Evolutionary conservation across 1,139 yeast genomes (phyloP).

Genomic region (Pichia sp.): DNA sequence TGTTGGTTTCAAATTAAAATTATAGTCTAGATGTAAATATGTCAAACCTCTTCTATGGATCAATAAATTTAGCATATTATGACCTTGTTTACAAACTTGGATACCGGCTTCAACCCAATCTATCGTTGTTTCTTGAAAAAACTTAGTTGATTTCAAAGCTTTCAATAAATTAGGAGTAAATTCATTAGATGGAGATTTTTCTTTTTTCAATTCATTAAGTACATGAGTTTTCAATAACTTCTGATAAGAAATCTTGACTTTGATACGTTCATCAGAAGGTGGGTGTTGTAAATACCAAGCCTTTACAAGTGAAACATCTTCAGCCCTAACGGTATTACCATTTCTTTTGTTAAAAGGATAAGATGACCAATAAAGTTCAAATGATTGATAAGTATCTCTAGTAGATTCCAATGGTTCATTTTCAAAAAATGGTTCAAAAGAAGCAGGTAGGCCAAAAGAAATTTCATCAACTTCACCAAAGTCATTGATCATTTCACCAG

Average conservation of each 20-base stretch:
- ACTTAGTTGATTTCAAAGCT: conserved; percentile 69
- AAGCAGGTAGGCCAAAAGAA: conserved; percentile 14
- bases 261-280: conserved; percentile 59
- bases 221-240: conserved; percentile 72
- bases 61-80: conserved; percentile 82
- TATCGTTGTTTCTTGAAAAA: conserved; percentile 82
- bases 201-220: conserved; percentile 67
- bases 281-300: conserved; percentile 72
- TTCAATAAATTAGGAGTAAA: conserved; percentile 53
- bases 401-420: conserved; percentile 37
- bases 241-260: conserved; percentile 82
- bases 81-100: conserved; percentile 90
- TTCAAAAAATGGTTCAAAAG: conserved; percentile 40
- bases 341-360: conserved; percentile 74
- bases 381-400: conserved; percentile 49
- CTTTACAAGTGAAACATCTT: conserved; percentile 82
- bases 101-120: conserved; percentile 99
- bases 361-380: conserved; percentile 72
- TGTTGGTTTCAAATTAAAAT: conserved; percentile 92
- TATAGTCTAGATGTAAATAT: conserved; percentile 88
- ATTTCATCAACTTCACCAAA: conserved; percentile 26
- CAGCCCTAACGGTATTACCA: conserved; percentile 72
- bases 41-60: conserved; percentile 91
- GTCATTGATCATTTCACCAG: conserved; percentile 30
- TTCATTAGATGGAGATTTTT: conserved; percentile 64